Evolutionary conservation across 169 alveolate species (phyloP).

Genomic region (Amoebophrya sp.): DNA sequence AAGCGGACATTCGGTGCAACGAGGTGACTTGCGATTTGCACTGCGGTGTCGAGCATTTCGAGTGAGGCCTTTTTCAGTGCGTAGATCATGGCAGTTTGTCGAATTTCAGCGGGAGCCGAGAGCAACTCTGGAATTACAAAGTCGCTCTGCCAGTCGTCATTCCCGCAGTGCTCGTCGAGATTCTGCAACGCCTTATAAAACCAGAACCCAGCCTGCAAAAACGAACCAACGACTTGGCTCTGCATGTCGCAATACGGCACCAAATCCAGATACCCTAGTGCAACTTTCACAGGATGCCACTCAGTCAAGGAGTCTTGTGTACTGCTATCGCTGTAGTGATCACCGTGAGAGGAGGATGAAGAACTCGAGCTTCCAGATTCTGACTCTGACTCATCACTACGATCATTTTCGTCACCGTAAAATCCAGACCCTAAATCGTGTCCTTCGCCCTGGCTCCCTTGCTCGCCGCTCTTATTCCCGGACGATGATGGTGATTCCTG

Average conservation of each 20-base stretch:
- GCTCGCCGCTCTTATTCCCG: too few relatives aligned
- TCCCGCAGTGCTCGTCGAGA: not conserved
- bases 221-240: not conserved
- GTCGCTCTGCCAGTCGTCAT: not conserved
- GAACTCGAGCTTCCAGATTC: too few relatives aligned
- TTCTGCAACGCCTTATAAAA: not conserved
- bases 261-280: not conserved
- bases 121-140: not conserved
- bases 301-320: not conserved
- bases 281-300: not conserved
- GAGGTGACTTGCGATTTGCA: not conserved
- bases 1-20: not conserved
- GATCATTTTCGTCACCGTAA: too few relatives aligned
- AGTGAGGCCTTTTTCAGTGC: not conserved
- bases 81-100: not conserved
- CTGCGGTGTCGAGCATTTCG: not conserved
- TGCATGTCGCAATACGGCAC: not conserved
- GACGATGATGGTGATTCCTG: too few relatives aligned
- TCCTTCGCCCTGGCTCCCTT: too few relatives aligned
- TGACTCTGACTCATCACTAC: too few relatives aligned
- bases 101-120: not conserved
- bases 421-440: too few relatives aligned
- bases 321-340: too few relatives aligned
- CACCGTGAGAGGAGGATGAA: too few relatives aligned
- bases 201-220: not conserved